Evolutionary conservation across 768 basidiomycete genomes (phyloP), one percentile per base, ranked within the genome.

Genomic region (Crassisporium funariophilum): DNA sequence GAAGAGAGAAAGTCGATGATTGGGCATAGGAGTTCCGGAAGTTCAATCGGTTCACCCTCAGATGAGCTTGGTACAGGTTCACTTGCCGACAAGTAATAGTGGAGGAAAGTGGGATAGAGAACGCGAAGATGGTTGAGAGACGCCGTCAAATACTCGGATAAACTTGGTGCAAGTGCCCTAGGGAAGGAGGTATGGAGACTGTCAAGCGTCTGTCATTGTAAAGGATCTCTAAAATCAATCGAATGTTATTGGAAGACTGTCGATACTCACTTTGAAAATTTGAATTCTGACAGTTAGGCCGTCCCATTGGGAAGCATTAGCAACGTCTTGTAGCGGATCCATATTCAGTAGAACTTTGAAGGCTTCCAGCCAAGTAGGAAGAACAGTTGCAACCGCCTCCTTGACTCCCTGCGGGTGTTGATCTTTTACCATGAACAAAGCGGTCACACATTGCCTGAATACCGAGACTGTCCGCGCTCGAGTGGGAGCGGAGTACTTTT

Each of bases 401-500:
- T 88, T 88, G 27, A 91, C 90, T 0, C 89, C 81, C 47, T 87
- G 82, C 0, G 94, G 91, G 56, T 94, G 87, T 54, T 93, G 87
- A 25, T 93, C 92, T 63, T 94, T 93, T 46, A 98, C 92, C 84
- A 95, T 98, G 66, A 89, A 94, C 13, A 98, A 75, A 4, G 93
- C 86, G 41, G 83, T 81, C 3, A 97, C 75, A 59, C 92, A 94
- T 71, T 98, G 91, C 22, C 87, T 76, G 71, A 98, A 98, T 23
- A 97, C 92, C 4, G 85, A 78, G 12, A 99, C 76, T 3, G 91
- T 85, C 21, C 91, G 80, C 0, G 94, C 83, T 22, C 95, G 84
- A 5, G 95, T 97, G 5, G 86, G 71, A 0, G 90, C 76, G 1
- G 86, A 81, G 61, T 97, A 86, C 37, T 78, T 72, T 81, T 86